Base-by-base conservation (phyloP, 148 eudicot species). In the Nepenthes gracilis region DNA sequence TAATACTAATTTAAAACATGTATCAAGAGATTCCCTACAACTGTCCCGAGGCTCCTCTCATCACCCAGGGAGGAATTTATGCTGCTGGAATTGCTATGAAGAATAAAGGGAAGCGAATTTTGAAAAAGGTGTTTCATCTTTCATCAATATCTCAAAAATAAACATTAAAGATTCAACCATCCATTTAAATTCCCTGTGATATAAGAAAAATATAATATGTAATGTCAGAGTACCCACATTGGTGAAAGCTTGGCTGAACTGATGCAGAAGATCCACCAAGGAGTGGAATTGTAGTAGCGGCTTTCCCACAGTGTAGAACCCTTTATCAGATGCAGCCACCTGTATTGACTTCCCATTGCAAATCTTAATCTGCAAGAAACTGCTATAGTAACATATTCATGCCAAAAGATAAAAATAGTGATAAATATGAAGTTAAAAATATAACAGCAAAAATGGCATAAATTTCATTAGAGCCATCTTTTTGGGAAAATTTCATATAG, bases 191-290 rank as follows among this genome's bases (percentile, higher is more conserved):
- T 55, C 12, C 6, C 45, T 3, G 45, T 8, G 8, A 40, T 3
- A 49, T 11, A n/a, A 49, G 15, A 12, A 49, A 1, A 49, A 10
- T 11, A 1, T 10, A 11, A 49, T 10, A n/a, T 11, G 13, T 49
- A 55, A 33, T 36, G 33, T 4, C 58, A 55, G 10, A 37, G 33
- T 53, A 72, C 85, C 74, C 67, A 86, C 99, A 75, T 86, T 89
- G 60, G 89, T 80, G 43, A 93, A 93, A 60, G 97, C 99, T 81
- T 88, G 99, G 83, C 99, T 93, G 65, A 81, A 91, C 75, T 84
- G 99, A 72, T 93, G 99, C 73, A 93, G 86, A 70, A 93, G 97
- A 80, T 93, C 99, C 58, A 93, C 85, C 15, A 93, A 74, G 62
- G 92, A 88, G 78, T 84, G 92, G 76, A 85, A 80, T 63, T 77